phyloP scores from a whole-genome alignment of 2,329 filamentous ascomycete genomes.

The Hymenoscyphus scutula region DNA sequence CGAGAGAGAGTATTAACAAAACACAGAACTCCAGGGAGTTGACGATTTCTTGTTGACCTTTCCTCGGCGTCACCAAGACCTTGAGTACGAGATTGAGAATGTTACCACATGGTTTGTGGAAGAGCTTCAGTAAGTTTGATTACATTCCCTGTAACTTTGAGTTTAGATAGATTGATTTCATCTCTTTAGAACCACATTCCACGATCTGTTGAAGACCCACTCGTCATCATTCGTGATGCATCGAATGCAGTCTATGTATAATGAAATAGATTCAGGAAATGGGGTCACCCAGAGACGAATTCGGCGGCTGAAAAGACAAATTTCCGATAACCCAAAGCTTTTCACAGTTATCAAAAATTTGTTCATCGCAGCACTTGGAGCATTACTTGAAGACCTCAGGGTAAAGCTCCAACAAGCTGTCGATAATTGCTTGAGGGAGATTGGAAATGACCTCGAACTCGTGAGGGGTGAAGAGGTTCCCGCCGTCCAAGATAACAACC shows the following conservation, averaged over 20 bases:
- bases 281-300: constrained; percentile 9
- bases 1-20: constrained; percentile 6
- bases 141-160: neutral
- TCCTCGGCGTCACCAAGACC: constrained; percentile 10
- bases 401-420: constrained; percentile 10
- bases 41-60: constrained; percentile 17
- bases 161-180: neutral
- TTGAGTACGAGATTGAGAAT: constrained; percentile 16
- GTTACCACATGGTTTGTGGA: constrained; percentile 10
- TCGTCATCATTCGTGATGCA: constrained; percentile 17
- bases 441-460: constrained; percentile 18
- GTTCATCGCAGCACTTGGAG: constrained; percentile 7
- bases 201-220: constrained; percentile 18
- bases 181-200: constrained; percentile 13
- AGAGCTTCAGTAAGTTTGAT: constrained; percentile 17
- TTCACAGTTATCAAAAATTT: constrained; percentile 16
- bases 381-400: constrained; percentile 6
- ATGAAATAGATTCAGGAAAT: constrained; percentile 7
- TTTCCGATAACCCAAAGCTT: constrained; percentile 13
- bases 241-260: constrained; percentile 18
- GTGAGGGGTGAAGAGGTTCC: constrained; percentile 13
- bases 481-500: constrained; percentile 10
- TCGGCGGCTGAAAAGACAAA: constrained; percentile 8
- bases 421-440: constrained; percentile 15
- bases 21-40: constrained; percentile 13